Percentiles rank a stretch among this genome's conserved stretches.
These are phyloP conservation scores for Lonicera japonica DNA, from an alignment of 129 eudicot species.

Conservation along the genomic window DNA sequence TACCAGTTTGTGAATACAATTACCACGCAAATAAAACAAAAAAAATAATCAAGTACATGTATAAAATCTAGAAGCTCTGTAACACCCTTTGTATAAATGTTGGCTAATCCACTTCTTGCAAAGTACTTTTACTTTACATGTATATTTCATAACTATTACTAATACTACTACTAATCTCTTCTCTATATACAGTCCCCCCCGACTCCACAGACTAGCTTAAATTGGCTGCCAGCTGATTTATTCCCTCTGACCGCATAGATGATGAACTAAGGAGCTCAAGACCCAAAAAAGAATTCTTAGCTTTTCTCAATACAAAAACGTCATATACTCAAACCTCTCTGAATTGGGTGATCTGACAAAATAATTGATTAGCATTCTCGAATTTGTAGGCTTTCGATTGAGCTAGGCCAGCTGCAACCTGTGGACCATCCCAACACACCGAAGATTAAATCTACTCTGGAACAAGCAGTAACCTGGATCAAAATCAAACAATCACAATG, in stretches of 20 bases:
- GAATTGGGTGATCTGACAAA: constrained; percentile 12
- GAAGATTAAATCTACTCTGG: constrained; percentile 56
- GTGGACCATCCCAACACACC: constrained; percentile 93
- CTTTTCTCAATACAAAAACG: constrained; percentile 51
- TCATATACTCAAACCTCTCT: constrained; percentile 28
- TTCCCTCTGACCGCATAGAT: constrained; percentile 21
- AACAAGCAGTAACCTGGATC: constrained; percentile 62
- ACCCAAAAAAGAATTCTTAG: constrained; percentile 23
- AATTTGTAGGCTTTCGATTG: constrained; percentile 38
- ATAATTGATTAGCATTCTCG: constrained; percentile 42
- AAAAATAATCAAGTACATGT: too few species aligned
- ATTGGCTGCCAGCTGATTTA: constrained; percentile 22
- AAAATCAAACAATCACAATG: not conserved
- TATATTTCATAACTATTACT: constrained; percentile 15
- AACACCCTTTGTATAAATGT: constrained; percentile 14
- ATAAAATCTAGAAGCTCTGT: not conserved
- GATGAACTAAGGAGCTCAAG: constrained; percentile 17
- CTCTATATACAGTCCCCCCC: constrained; percentile 62
- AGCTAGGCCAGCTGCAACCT: constrained; percentile 83
- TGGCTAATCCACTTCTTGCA: constrained; percentile 19
- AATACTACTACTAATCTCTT: constrained; percentile 23
- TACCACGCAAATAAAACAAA: not conserved
- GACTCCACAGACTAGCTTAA: constrained; percentile 24
- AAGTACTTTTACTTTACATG: constrained; percentile 63
- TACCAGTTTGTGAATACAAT: not conserved